phyloP scores from a whole-genome alignment of 352 stramenopile genomes.

The Pythium utonaiense region DNA sequence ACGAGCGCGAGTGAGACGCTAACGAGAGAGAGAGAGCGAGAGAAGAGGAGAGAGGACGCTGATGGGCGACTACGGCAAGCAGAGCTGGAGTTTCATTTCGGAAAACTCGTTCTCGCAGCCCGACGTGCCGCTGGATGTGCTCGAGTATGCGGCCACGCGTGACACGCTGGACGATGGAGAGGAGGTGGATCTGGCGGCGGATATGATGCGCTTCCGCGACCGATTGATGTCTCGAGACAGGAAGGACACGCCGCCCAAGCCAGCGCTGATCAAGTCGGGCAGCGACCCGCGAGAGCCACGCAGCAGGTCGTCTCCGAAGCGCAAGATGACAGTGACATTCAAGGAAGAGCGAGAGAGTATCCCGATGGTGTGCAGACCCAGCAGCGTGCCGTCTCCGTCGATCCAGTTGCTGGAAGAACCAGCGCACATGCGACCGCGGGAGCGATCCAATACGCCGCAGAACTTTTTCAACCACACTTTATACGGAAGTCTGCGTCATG shows the following conservation, averaged over 20 bases:
- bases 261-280: constrained; percentile 7
- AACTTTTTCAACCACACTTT: constrained; percentile 74
- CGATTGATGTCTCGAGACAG: constrained; percentile 9
- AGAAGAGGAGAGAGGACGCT: background rate
- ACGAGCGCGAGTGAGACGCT: background rate
- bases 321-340: constrained; percentile 59
- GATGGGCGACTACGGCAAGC: constrained; percentile 35
- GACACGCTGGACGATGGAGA: constrained; percentile 25
- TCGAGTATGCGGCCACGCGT: constrained; percentile 42
- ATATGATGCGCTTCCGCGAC: constrained; percentile 23
- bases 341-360: constrained; percentile 49
- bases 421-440: constrained; percentile 27
- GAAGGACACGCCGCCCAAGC: constrained; percentile 8
- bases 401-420: constrained; percentile 64
- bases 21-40: too few species aligned
- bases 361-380: constrained; percentile 49
- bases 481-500: constrained; percentile 61
- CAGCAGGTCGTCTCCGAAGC: constrained; percentile 29
- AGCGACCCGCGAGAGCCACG: constrained; percentile 14
- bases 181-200: constrained; percentile 19
- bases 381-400: constrained; percentile 50
- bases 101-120: constrained; percentile 65
- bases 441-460: constrained; percentile 46
- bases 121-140: constrained; percentile 32
- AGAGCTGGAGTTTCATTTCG: constrained; percentile 82